Evolutionary conservation across 2,329 filamentous ascomycete species (phyloP).

Genomic region (Blastomyces silverae): DNA sequence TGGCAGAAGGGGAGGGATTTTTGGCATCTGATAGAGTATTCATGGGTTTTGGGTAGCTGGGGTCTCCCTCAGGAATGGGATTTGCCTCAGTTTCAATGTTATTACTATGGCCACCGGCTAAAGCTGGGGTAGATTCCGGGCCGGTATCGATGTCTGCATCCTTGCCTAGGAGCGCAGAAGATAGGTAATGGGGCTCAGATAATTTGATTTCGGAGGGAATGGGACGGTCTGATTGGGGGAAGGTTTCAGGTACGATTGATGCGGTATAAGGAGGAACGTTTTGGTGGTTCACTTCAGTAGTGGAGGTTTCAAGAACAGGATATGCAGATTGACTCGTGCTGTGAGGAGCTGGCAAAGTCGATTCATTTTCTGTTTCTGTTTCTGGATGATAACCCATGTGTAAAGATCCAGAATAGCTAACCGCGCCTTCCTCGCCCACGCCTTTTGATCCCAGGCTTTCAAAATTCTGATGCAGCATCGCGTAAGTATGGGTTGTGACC

Average conservation of each 20-base stretch:
- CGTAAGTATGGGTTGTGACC: conserved; percentile 17
- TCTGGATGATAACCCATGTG: conserved; percentile 24
- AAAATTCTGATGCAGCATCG: conserved; percentile 17
- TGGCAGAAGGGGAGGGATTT: conserved; percentile 23
- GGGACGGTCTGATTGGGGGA: conserved; percentile 23
- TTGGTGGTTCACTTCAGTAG: conserved; percentile 23
- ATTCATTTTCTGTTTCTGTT: conserved; percentile 25
- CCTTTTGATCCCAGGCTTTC: conserved; percentile 13
- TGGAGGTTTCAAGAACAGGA: conserved; percentile 20
- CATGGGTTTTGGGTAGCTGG: conserved; percentile 45
- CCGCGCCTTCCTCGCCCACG: conserved; percentile 24
- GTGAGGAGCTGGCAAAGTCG: conserved; percentile 25
- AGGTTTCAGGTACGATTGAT: conserved; percentile 25
- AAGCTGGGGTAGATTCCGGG: conserved; percentile 1
- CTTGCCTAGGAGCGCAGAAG: conserved; percentile 18
- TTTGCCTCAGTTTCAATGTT: conserved; percentile 23
- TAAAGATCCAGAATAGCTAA: conserved; percentile 31
- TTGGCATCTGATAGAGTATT: conserved; percentile 42
- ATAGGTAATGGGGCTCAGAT: conserved; percentile 25
- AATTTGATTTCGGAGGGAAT: conserved; percentile 21
- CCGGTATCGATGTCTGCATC: neutral
- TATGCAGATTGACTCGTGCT: conserved; percentile 22
- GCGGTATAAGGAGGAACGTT: conserved; percentile 22
- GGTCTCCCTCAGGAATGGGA: conserved; percentile 32
- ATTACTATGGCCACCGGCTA: conserved; percentile 21